phyloP scores from a whole-genome alignment of 129 eudicot genomes.

The Deinandra increscens region DNA sequence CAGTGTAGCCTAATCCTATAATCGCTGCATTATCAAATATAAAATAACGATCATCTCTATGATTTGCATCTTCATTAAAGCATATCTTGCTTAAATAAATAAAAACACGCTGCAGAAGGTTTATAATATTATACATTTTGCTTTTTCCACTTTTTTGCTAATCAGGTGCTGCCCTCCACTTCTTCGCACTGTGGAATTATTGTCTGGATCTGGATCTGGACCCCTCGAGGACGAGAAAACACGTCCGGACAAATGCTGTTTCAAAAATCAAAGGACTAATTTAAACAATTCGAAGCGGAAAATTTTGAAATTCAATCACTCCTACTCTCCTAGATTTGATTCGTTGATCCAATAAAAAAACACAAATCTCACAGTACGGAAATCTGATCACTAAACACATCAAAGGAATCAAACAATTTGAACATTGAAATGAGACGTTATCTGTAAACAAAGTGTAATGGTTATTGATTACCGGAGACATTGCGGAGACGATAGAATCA shows the following conservation, averaged over 20 bases:
- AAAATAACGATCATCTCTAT: conserved; percentile 2
- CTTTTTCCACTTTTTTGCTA: conserved; percentile 58
- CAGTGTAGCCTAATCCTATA: conserved; percentile 40
- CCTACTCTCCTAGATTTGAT: not conserved
- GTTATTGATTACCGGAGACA: conserved; percentile 46
- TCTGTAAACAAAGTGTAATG: not conserved
- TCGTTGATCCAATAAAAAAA: not conserved
- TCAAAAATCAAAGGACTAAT: conserved; percentile 38
- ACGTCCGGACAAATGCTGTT: conserved; percentile 78
- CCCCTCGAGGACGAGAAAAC: conserved; percentile 42
- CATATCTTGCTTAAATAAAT: conserved; percentile 14
- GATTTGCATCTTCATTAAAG: conserved; percentile 26
- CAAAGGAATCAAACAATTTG: not conserved
- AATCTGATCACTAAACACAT: not conserved
- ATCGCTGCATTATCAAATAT: conserved; percentile 35
- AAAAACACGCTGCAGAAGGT: not conserved
- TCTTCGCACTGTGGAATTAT: conserved; percentile 38
- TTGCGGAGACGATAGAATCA: conserved; percentile 53
- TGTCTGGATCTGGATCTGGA: conserved; percentile 76
- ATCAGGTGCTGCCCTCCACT: not conserved
- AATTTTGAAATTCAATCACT: not conserved
- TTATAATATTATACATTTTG: conserved; percentile 49
- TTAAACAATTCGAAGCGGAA: conserved; percentile 23
- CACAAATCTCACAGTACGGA: not conserved
- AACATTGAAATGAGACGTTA: not conserved